phyloP scores from a whole-genome alignment of 2,329 filamentous ascomycete genomes.

The Phoma sp. region DNA sequence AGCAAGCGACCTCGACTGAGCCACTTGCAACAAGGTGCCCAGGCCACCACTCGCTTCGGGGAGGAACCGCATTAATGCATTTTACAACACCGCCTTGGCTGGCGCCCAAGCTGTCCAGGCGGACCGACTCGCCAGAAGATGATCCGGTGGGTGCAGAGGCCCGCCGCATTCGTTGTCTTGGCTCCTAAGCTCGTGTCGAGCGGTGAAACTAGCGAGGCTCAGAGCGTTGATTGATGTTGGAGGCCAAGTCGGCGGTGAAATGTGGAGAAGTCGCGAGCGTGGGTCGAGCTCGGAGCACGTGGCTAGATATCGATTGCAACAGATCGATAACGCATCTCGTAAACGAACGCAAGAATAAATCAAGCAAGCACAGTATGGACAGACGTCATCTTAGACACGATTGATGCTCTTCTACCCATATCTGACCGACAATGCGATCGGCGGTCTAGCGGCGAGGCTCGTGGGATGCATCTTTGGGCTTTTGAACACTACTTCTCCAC shows the following conservation, averaged over 20 bases:
- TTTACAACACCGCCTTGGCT: slow-evolving; percentile 25
- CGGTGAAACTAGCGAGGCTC: neutral
- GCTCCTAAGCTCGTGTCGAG: slow-evolving; percentile 12
- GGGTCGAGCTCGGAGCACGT: slow-evolving; percentile 16
- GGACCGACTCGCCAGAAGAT: slow-evolving; percentile 29
- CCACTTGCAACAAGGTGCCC: slow-evolving; percentile 1
- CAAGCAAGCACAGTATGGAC: too few species aligned
- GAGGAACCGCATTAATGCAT: slow-evolving; percentile 15
- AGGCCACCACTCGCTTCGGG: slow-evolving; percentile 17
- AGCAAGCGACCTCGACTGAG: neutral
- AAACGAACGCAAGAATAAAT: neutral
- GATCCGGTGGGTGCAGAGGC: slow-evolving; percentile 3
- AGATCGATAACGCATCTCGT: slow-evolving; percentile 8
- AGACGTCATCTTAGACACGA: too few species aligned
- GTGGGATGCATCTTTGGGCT: neutral
- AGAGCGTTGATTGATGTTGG: neutral
- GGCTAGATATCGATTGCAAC: slow-evolving; percentile 18
- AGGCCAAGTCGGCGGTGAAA: slow-evolving; percentile 5
- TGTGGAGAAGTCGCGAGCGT: slow-evolving; percentile 9
- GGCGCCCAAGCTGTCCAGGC: slow-evolving; percentile 17
- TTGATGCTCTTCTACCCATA: neutral
- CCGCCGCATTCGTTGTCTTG: slow-evolving; percentile 6
- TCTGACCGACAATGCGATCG: neutral
- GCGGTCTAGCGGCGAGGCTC: neutral
- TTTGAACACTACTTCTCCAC: neutral